A percentile compares a stretch with the other conserved stretches of the same genome.
phyloP scores from a whole-genome alignment of 805 yeast species.

The Blastobotrys chiropterorum region DNA sequence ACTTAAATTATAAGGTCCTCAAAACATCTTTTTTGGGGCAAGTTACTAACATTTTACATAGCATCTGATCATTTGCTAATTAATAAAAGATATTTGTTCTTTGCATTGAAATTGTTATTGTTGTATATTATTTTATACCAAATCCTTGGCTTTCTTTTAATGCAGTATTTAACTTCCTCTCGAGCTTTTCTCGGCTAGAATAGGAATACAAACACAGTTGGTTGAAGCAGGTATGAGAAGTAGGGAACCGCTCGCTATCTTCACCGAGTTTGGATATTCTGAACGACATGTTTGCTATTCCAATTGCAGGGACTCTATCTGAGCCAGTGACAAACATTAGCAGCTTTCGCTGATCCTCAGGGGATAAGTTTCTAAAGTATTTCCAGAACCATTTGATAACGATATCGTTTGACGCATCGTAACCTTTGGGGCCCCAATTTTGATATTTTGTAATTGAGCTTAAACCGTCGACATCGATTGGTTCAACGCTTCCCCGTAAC shows the following conservation, averaged over 20 bases:
- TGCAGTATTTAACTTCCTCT: constrained; percentile 57
- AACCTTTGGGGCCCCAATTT: constrained; percentile 47
- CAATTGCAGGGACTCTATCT: constrained; percentile 89
- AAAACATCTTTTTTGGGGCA: no score
- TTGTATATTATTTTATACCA: constrained; percentile 49
- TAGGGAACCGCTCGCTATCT: constrained; percentile 55
- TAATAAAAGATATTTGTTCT: no score
- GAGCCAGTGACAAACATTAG: constrained; percentile 82
- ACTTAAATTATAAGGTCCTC: no score
- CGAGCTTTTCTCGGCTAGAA: constrained; percentile 45
- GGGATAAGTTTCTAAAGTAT: constrained; percentile 44
- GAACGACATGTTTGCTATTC: constrained; percentile 68
- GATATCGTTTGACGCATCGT: constrained; percentile 34
- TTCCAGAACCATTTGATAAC: constrained; percentile 86
- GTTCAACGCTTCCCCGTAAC: constrained; percentile 70
- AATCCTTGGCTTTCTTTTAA: constrained; percentile 80
- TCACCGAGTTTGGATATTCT: constrained; percentile 53
- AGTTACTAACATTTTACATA: no score
- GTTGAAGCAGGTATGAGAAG: constrained; percentile 93
- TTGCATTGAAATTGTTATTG: neutral
- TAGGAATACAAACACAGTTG: constrained; percentile 77
- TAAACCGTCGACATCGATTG: constrained; percentile 59
- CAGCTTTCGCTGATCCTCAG: constrained; percentile 51
- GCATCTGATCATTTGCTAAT: no score
- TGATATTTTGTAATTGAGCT: constrained; percentile 66